Conservation (phyloP, 306 rosid genomes). For the Citrullus amarus region DNA sequence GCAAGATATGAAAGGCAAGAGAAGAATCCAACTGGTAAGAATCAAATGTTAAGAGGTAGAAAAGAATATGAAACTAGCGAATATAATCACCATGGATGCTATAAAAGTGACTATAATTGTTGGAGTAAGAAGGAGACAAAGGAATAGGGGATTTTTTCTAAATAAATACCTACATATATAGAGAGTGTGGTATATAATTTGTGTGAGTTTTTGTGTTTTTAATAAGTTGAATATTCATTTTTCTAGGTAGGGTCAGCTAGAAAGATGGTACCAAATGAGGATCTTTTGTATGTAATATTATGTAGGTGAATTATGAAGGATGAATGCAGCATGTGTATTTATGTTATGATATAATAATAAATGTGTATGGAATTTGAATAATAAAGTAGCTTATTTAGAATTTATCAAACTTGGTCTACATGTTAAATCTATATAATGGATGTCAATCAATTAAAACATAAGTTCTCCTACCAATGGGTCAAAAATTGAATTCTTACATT, state of each 20-base stretch:
- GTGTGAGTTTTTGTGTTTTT: not conserved
- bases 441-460: too few relatives aligned
- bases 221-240: not conserved
- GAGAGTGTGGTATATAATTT: too few relatives aligned
- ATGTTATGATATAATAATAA: too few relatives aligned
- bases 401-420: too few relatives aligned
- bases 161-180: too few relatives aligned
- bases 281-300: not conserved
- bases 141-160: not conserved
- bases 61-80: not conserved
- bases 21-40: not conserved
- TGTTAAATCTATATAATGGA: too few relatives aligned
- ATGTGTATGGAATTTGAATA: too few relatives aligned
- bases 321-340: too few relatives aligned
- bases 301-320: too few relatives aligned
- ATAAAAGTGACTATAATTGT: not conserved
- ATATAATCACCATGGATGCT: conserved; percentile 1
- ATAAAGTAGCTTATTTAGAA: too few relatives aligned
- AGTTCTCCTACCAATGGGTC: too few relatives aligned
- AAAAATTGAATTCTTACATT: too few relatives aligned
- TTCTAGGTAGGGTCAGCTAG: not conserved
- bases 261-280: not conserved
- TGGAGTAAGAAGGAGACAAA: not conserved
- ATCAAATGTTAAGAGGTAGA: not conserved
- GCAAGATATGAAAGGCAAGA: not conserved